Conservation (phyloP, 164 flowering plant species). For the Liquidambar formosana region DNA sequence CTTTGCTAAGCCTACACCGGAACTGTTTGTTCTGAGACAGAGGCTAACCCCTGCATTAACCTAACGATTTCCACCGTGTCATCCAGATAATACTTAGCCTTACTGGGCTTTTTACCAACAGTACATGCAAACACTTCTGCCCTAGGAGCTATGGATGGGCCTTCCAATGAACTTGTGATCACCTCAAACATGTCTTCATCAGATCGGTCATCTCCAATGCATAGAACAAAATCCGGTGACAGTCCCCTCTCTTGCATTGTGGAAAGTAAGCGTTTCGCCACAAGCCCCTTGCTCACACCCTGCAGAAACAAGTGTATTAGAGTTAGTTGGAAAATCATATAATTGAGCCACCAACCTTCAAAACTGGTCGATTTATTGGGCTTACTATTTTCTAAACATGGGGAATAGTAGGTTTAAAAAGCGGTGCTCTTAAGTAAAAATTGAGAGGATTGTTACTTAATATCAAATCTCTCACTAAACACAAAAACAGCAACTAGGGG, state of each 20-base stretch:
- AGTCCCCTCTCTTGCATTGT: conserved; percentile 48
- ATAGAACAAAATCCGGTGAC: conserved; percentile 67
- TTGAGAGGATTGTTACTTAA: too few species aligned
- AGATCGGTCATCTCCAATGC: conserved; percentile 81
- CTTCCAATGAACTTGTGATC: conserved; percentile 48
- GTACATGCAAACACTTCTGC: conserved; percentile 79
- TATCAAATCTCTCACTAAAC: too few species aligned
- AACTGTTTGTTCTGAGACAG: conserved; percentile 48
- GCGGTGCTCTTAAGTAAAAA: too few species aligned
- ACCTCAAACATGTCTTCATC: conserved; percentile 88
- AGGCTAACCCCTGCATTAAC: conserved; percentile 67
- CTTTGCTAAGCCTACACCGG: conserved; percentile 2
- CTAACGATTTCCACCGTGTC: conserved; percentile 60
- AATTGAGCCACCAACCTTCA: not conserved
- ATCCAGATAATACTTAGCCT: conserved; percentile 75
- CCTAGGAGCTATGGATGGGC: conserved; percentile 42
- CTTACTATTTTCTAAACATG: not conserved
- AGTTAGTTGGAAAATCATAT: not conserved
- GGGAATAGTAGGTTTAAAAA: not conserved
- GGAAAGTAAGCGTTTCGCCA: conserved; percentile 55
- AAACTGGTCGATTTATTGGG: not conserved
- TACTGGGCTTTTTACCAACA: conserved; percentile 67
- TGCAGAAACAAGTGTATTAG: conserved; percentile 25
- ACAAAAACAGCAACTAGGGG: not conserved
- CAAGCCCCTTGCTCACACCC: conserved; percentile 84